These are phyloP conservation scores for Epithemia pelagica DNA, from an alignment of 108 stramenopile species.

Conservation along the genomic window DNA sequence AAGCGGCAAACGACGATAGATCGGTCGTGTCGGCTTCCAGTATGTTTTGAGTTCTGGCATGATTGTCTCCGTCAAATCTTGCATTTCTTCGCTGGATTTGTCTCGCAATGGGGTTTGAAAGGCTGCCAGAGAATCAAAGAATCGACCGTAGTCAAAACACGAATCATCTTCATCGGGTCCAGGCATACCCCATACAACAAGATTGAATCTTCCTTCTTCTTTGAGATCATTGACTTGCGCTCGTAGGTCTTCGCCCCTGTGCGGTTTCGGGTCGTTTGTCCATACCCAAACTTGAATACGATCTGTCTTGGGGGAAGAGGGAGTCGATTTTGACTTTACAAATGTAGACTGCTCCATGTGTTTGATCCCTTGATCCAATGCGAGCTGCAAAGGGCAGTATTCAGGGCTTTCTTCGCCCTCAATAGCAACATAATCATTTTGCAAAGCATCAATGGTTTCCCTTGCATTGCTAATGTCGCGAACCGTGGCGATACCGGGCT, in stretches of 20 bases:
- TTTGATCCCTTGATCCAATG: not conserved
- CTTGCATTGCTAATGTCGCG: not conserved
- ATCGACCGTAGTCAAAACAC: not conserved
- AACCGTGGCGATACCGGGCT: slow-evolving; percentile 45
- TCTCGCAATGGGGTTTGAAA: not conserved
- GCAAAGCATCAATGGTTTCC: not conserved
- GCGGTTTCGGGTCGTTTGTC: not conserved
- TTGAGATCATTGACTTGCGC: not conserved
- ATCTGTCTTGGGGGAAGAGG: not conserved
- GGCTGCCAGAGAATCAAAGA: not conserved
- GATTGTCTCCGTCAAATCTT: slow-evolving; percentile 2
- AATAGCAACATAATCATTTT: not conserved
- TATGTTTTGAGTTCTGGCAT: not conserved
- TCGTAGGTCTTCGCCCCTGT: not conserved
- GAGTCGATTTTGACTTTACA: not conserved
- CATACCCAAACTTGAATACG: not conserved
- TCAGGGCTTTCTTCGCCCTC: slow-evolving; percentile 8
- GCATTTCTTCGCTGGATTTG: not conserved
- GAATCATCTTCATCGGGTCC: not conserved
- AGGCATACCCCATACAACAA: not conserved
- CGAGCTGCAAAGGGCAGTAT: slow-evolving; percentile 38
- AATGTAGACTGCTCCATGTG: not conserved
- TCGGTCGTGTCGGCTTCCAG: slow-evolving; percentile 25
- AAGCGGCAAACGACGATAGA: slow-evolving; percentile 41
- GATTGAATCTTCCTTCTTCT: not conserved